These are phyloP conservation scores for Pseudogymnoascus verrucosus DNA, from an alignment of 2,329 filamentous ascomycete genomes.

Conservation along the genomic window DNA sequence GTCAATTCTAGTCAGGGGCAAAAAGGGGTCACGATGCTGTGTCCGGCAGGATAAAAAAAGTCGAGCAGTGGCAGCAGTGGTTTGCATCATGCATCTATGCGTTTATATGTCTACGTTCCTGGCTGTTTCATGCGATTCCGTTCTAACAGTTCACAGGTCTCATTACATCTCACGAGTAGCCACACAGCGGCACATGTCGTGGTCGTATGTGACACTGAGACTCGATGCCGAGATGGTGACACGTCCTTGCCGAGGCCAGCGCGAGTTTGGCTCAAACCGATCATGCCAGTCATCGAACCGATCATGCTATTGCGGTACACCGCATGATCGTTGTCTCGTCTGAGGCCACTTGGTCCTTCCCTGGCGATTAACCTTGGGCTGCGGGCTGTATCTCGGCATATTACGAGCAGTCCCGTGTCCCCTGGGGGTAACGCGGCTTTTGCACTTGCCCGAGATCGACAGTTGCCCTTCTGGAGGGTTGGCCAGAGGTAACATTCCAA, in stretches of 20 bases:
- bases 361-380: background rate
- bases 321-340: background rate
- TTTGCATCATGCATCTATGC: conserved; percentile 5
- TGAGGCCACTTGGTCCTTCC: conserved; percentile 1
- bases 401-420: background rate
- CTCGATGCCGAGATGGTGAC: background rate
- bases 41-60: background rate
- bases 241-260: background rate
- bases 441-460: background rate
- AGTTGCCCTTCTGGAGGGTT: background rate
- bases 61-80: background rate
- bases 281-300: background rate
- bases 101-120: background rate
- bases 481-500: background rate
- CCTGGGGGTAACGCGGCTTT: background rate
- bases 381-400: background rate
- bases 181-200: background rate
- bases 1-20: conserved; percentile 1
- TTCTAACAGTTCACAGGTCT: background rate
- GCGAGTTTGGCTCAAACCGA: background rate
- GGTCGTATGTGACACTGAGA: background rate
- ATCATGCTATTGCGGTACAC: conserved; percentile 1
- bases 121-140: background rate
- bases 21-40: background rate
- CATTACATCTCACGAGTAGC: background rate